Percentiles rank a stretch among this genome's conserved stretches.
phyloP scores from a whole-genome alignment of 257 asterid genomes.

The Leptodermis oblonga region DNA sequence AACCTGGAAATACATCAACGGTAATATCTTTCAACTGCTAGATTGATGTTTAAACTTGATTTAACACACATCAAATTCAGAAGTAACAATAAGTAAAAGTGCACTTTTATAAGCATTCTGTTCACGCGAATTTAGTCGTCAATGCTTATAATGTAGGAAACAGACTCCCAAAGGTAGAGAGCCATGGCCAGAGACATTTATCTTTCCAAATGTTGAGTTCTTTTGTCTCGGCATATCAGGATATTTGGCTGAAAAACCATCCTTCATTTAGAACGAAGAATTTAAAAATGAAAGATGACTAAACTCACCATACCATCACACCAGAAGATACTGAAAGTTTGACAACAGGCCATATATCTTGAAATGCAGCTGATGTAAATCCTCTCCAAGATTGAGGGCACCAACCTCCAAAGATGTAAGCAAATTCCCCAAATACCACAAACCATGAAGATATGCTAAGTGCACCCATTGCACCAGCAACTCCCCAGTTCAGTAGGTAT shows the following conservation, averaged over 20 bases:
- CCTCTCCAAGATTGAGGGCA: conserved; percentile 81
- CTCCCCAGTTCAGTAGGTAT: conserved; percentile 44
- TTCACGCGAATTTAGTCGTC: not conserved
- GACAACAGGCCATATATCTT: conserved; percentile 74
- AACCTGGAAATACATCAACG: not conserved
- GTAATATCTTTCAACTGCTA: not conserved
- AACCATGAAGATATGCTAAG: conserved; percentile 60
- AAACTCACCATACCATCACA: conserved; percentile 72
- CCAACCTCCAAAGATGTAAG: conserved; percentile 83
- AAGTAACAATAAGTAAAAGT: too few species aligned
- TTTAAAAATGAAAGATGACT: not conserved
- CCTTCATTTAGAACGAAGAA: not conserved
- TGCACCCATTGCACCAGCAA: conserved; percentile 76
- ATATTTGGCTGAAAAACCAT: not conserved
- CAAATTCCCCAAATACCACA: conserved; percentile 58
- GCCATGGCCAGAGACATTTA: not conserved
- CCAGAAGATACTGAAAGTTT: conserved; percentile 84
- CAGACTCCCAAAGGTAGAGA: not conserved
- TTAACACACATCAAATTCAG: too few species aligned
- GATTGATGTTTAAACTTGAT: too few species aligned
- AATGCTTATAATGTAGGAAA: not conserved
- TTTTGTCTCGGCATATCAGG: not conserved
- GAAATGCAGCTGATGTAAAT: conserved; percentile 53
- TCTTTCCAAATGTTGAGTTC: not conserved
- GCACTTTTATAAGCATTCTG: not conserved